Conservation (phyloP, 306 rosid genomes). For the Echinosophora koreensis region DNA sequence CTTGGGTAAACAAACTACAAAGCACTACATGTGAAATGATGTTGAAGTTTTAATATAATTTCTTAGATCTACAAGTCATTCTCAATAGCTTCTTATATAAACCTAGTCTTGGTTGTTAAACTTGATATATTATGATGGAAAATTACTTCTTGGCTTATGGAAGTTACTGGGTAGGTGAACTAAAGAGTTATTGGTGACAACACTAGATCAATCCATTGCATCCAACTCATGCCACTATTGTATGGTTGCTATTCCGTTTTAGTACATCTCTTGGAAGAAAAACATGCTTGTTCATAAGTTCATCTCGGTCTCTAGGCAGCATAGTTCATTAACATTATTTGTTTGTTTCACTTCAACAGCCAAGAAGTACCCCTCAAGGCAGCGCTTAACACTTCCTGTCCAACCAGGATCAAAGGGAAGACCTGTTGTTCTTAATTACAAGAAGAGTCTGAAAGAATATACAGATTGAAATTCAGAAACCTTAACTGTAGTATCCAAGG, state of each 20-base stretch:
- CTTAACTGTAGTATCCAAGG: conserved; percentile 82
- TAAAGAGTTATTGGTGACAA: neutral
- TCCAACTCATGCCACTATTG: conserved; percentile 21
- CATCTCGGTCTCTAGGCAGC: conserved; percentile 10
- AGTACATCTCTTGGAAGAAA: conserved; percentile 17
- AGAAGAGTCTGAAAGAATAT: conserved; percentile 81
- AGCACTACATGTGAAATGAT: neutral
- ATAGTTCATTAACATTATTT: conserved; percentile 47
- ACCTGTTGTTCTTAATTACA: conserved; percentile 76
- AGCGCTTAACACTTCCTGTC: conserved; percentile 87
- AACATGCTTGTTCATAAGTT: conserved; percentile 7
- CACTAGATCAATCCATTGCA: conserved; percentile 30
- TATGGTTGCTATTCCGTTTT: conserved; percentile 31
- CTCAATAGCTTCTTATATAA: conserved; percentile 13
- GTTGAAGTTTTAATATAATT: neutral
- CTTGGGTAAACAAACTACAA: conserved; percentile 10
- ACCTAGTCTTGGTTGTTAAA: conserved; percentile 6
- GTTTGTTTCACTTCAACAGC: conserved; percentile 66
- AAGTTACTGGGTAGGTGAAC: conserved; percentile 15
- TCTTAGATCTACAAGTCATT: conserved; percentile 9
- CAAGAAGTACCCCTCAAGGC: conserved; percentile 84
- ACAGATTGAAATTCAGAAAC: conserved; percentile 64
- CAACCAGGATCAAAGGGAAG: conserved; percentile 85
- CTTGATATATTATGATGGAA: conserved; percentile 13
- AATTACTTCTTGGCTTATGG: neutral